Evolutionary conservation across 2,329 filamentous ascomycete species (phyloP), one percentile per base, ranked within the genome.

Genomic region (Hymenotorrendiella dingleyae): DNA sequence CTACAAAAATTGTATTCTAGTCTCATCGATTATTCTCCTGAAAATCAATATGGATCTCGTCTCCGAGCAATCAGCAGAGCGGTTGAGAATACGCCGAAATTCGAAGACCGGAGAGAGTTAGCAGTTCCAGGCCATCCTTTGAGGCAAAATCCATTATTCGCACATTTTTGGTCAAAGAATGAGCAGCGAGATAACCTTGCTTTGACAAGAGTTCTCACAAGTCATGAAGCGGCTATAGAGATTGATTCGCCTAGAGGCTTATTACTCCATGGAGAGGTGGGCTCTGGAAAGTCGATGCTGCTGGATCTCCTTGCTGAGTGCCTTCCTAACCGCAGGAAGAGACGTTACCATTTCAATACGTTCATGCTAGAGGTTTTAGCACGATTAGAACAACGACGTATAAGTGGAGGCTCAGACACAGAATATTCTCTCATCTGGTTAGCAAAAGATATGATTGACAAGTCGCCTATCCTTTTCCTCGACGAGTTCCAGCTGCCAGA

Each of bases 401-500:
- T 34, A 3, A 11, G 38, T 10, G 34, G 33, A 19, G 24, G 27
- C 22, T n/a, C 21, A 4, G 46, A 63, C 40, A 48, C 54, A 22
- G 78, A 88, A 44, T 80, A 88, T 61, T 85, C 84, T 0, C 62
- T 91, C 19, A 64, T 91, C 1, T 82, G 79, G 73, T 70, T 91
- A 56, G 85, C 86, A 23, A 80, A 82, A 54, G 84, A 90, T 45
- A 76, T 90, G 58, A 77, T 89, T 10, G 76, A 86, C 42, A 81
- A 76, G 10, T 84, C 80, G 9, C 85, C 86, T 0, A 84, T 91
- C 24, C 63, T 91, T 11, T 93, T 93, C 54, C 64, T 91, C 2
- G 86, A 91, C 53, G 86, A 93, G 59, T 91, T 93, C 49, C 86
- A 93, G 58, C 72, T 93, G 27, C 86, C 86, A 0, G 86, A 91